These are phyloP conservation scores for Lycium ferocissimum DNA, from an alignment of 257 asterid species.

Conservation along the genomic window DNA sequence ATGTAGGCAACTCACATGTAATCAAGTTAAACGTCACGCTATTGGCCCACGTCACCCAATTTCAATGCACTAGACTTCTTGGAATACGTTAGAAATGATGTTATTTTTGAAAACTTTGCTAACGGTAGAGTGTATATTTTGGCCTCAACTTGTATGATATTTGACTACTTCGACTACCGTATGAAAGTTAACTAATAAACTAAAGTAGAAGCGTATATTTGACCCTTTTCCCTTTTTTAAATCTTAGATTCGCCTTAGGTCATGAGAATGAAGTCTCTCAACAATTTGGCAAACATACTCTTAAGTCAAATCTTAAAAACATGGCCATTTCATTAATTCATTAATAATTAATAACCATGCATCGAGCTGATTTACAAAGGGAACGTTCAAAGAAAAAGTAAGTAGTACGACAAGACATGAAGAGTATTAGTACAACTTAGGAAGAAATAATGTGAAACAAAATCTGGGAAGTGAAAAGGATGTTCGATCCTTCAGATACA, in stretches of 20 bases:
- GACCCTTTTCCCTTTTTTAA: no score
- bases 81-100: no score
- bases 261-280: not conserved
- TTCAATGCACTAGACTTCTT: no score
- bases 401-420: slow-evolving; percentile 15
- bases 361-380: not conserved
- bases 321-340: not conserved
- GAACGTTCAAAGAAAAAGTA: not conserved
- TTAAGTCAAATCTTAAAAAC: not conserved
- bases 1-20: no score
- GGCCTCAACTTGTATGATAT: no score
- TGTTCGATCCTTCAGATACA: not conserved
- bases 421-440: not conserved
- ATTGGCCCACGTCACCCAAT: no score
- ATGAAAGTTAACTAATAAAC: no score
- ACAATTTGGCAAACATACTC: not conserved
- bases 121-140: no score
- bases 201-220: no score
- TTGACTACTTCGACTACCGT: no score
- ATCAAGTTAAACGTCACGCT: no score
- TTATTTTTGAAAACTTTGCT: no score
- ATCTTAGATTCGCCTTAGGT: not conserved
- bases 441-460: not conserved
- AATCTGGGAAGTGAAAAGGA: slow-evolving; percentile 10
- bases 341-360: not conserved